A percentile compares a stretch with the other conserved stretches of the same genome.
phyloP scores from a whole-genome alignment of 352 stramenopile species.

The Blastocystis hominis region DNA sequence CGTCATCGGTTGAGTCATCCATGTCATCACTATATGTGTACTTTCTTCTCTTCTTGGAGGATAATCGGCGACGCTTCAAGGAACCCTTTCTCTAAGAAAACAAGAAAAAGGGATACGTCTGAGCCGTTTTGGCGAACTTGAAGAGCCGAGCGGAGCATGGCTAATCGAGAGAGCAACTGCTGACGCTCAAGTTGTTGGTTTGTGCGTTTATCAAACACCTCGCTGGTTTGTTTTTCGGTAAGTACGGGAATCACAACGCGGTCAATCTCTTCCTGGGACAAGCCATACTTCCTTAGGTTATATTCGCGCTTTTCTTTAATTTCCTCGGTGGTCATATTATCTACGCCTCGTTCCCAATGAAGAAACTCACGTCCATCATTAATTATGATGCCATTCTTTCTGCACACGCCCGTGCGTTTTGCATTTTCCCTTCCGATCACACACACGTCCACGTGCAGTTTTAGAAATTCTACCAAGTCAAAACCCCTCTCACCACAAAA shows the following conservation, averaged over 20 bases:
- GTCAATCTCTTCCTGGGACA: conserved; percentile 49
- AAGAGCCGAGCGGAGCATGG: conserved; percentile 2
- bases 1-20: background rate
- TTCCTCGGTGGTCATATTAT: conserved; percentile 43
- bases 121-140: background rate
- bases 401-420: conserved; percentile 26
- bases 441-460: conserved; percentile 37
- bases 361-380: conserved; percentile 38
- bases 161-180: background rate
- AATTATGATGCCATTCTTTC: conserved; percentile 55
- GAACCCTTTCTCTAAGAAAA: background rate
- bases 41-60: background rate
- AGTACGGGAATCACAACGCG: conserved; percentile 38
- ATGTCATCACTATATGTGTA: background rate
- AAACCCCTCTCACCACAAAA: background rate
- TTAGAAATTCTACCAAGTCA: conserved; percentile 34
- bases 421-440: conserved; percentile 50
- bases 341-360: background rate
- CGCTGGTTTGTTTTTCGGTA: conserved; percentile 31
- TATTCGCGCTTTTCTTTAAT: background rate
- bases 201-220: conserved; percentile 42
- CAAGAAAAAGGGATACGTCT: background rate
- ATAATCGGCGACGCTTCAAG: background rate
- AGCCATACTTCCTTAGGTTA: conserved; percentile 37
- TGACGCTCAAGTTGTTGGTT: conserved; percentile 15